Percentiles rank a stretch among this genome's conserved stretches.
phyloP scores from a whole-genome alignment of 2,329 filamentous ascomycete genomes.

The Botrytis fragariae region DNA sequence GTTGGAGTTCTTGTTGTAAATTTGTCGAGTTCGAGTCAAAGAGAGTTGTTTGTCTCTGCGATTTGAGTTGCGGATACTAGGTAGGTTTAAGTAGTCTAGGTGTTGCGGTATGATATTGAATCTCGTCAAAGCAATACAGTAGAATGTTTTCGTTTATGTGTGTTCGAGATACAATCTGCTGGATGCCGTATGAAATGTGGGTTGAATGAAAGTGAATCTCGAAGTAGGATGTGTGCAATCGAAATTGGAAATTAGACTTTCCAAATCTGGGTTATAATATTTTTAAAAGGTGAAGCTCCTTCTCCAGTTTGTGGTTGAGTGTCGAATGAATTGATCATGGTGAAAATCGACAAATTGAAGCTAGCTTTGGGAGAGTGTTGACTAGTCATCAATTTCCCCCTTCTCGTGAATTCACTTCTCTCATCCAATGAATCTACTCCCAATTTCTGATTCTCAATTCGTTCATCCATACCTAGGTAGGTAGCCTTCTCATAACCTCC shows the following conservation, averaged over 20 bases:
- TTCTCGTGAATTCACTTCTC: not conserved
- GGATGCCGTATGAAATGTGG: not conserved
- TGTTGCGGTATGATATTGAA: not conserved
- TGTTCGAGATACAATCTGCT: not conserved
- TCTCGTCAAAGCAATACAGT: not conserved
- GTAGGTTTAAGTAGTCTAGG: not conserved
- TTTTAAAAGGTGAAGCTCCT: not conserved
- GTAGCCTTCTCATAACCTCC: not conserved
- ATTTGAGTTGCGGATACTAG: not conserved
- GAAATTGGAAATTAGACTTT: not conserved
- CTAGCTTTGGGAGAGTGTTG: no score
- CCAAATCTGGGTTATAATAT: not conserved
- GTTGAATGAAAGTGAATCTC: conserved; percentile 2
- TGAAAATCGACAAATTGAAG: not conserved
- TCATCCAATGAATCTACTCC: not conserved
- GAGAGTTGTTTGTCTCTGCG: not conserved
- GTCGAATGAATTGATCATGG: not conserved
- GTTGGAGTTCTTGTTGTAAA: not conserved
- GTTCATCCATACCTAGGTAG: not conserved
- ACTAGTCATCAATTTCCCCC: not conserved
- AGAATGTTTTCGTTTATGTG: not conserved
- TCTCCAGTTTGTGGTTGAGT: not conserved
- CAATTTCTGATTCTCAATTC: not conserved
- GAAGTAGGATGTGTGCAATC: not conserved
- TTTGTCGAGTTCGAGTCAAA: not conserved